Percentiles rank a stretch among this genome's conserved stretches.
Evolutionary conservation across 768 basidiomycete species (phyloP).

Genomic region (Pisolithus orientalis): DNA sequence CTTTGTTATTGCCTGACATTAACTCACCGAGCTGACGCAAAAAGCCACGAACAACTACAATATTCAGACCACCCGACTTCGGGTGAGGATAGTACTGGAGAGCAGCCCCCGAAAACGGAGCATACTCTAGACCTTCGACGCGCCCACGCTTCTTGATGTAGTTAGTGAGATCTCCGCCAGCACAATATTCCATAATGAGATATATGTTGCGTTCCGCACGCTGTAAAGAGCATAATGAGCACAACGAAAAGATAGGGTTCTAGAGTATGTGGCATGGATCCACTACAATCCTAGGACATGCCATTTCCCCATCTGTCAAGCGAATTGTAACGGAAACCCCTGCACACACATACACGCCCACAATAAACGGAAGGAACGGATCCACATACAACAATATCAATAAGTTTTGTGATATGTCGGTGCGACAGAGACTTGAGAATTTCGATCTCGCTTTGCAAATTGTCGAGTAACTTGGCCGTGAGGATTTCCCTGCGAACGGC

Average conservation of each 20-base stretch:
- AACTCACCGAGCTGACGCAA: conserved; percentile 77
- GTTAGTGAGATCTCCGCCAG: conserved; percentile 91
- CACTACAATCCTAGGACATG: not conserved
- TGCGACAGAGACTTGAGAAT: conserved; percentile 93
- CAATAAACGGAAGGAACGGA: not conserved
- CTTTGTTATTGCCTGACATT: not conserved
- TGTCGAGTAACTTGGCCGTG: conserved; percentile 90
- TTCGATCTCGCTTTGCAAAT: conserved; percentile 96
- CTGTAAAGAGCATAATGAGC: conserved; percentile 29
- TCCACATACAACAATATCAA: conserved; percentile 79
- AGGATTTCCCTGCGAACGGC: conserved; percentile 85
- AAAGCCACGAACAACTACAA: conserved; percentile 87
- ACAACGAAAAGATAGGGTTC: not conserved
- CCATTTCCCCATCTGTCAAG: not conserved
- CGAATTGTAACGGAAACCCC: not conserved
- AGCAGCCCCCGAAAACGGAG: conserved; percentile 60
- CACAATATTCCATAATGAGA: conserved; percentile 96
- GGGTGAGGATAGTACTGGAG: conserved; percentile 90
- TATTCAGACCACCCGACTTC: conserved; percentile 81
- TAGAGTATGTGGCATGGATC: not conserved
- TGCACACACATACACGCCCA: not conserved
- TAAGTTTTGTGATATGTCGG: conserved; percentile 85
- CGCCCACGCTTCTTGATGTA: conserved; percentile 98
- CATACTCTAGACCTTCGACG: conserved; percentile 82
- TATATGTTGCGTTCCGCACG: conserved; percentile 77